Evolutionary conservation across 2,329 filamentous ascomycete species (phyloP).

Genomic region (Monosporascus cannonballus): DNA sequence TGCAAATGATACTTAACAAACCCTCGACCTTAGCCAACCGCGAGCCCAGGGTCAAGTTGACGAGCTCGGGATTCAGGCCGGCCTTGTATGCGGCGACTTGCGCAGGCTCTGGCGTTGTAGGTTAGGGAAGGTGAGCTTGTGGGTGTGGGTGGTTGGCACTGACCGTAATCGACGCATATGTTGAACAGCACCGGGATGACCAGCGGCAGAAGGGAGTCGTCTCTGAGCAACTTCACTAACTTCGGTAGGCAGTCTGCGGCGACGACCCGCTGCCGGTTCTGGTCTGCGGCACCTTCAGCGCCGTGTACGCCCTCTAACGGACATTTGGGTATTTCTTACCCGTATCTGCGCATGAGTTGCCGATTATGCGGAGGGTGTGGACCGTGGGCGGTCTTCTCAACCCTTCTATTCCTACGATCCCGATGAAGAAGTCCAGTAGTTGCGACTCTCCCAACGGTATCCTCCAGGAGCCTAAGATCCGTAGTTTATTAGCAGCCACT

Average conservation of each 20-base stretch:
- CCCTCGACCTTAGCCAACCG: conserved; percentile 33
- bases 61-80: conserved; percentile 41
- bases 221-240: conserved; percentile 41
- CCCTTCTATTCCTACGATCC: conserved; percentile 33
- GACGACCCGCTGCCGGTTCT: conserved; percentile 52
- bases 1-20: conserved; percentile 48
- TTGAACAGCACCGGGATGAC: conserved; percentile 57
- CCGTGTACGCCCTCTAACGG: neutral
- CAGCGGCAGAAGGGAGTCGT: conserved; percentile 44
- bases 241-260: conserved; percentile 38
- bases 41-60: conserved; percentile 42
- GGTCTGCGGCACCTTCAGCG: conserved; percentile 33
- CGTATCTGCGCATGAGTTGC: conserved; percentile 58
- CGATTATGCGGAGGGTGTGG: conserved; percentile 51
- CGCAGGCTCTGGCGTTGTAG: conserved; percentile 41
- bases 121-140: conserved; percentile 9
- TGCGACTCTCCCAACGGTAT: conserved; percentile 51
- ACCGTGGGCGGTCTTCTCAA: conserved; percentile 39
- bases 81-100: conserved; percentile 50
- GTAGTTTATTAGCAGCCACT: neutral
- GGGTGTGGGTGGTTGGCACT: conserved; percentile 10
- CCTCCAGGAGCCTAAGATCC: conserved; percentile 47
- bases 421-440: conserved; percentile 50
- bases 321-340: conserved; percentile 26
- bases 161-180: conserved; percentile 58